phyloP scores from a whole-genome alignment of 345 rosid species.

The Chamaenerion angustifolium region DNA sequence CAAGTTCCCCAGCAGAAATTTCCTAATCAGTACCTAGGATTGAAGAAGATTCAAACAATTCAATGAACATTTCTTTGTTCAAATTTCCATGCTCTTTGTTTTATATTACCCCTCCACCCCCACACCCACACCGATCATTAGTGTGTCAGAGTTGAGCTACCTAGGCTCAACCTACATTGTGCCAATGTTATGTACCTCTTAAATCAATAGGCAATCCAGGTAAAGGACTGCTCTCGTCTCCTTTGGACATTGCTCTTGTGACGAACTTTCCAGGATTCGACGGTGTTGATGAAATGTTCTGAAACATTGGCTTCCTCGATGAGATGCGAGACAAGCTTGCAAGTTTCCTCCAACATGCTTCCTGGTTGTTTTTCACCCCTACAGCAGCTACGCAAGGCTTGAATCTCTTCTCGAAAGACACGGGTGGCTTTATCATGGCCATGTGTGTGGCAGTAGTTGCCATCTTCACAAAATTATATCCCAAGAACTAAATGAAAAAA shows the following conservation, averaged over 20 bases:
- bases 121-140: too few species aligned
- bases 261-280: constrained; percentile 12
- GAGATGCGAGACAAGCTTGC: constrained; percentile 24
- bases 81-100: too few species aligned
- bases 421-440: constrained; percentile 22
- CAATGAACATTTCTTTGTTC: too few species aligned
- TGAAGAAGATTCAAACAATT: too few species aligned
- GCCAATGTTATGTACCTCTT: constrained; percentile 20
- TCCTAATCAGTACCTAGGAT: too few species aligned
- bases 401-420: constrained; percentile 9
- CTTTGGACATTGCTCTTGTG: constrained; percentile 17
- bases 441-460: constrained; percentile 21
- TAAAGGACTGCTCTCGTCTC: constrained; percentile 13
- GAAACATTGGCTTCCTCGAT: constrained; percentile 12
- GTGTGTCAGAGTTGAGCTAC: too few species aligned
- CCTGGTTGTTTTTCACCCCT: constrained; percentile 10
- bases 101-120: too few species aligned
- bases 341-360: constrained; percentile 23
- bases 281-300: constrained; percentile 11
- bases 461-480: constrained; percentile 17
- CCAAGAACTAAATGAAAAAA: constrained; percentile 2
- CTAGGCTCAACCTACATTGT: too few species aligned
- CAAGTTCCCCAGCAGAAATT: too few species aligned
- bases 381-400: constrained; percentile 6
- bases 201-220: constrained; percentile 45